These are phyloP conservation scores for Suillus lakei DNA, from an alignment of 768 basidiomycete genomes.

Conservation along the genomic window DNA sequence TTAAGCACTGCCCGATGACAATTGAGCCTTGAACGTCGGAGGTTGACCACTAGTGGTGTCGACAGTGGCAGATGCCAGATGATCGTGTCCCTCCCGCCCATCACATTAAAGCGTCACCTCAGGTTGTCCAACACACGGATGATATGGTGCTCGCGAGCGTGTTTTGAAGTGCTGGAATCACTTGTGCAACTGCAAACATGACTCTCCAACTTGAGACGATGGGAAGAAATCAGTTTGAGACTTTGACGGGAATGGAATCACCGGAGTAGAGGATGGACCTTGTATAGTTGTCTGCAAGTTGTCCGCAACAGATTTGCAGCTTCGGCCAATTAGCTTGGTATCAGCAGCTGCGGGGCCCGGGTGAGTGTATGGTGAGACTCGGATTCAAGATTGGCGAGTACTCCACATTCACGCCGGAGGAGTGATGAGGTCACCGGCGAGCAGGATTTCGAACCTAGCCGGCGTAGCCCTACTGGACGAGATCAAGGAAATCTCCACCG, in stretches of 20 bases:
- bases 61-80: neutral
- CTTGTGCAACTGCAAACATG: neutral
- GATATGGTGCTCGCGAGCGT: neutral
- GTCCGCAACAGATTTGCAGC: neutral
- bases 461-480: neutral
- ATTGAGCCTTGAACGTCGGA: neutral
- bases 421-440: neutral
- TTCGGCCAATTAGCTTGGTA: neutral
- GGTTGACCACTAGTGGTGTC: neutral
- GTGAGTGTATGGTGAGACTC: neutral
- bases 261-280: neutral
- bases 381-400: neutral
- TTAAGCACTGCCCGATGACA: neutral
- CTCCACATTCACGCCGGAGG: neutral
- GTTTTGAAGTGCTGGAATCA: neutral
- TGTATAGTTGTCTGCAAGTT: neutral
- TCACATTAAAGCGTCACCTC: neutral
- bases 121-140: neutral
- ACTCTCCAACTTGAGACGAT: neutral
- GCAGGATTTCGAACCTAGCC: neutral
- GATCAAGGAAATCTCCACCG: too few species aligned
- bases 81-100: neutral
- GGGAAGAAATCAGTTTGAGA: neutral
- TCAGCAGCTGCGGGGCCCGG: neutral
- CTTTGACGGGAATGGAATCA: neutral